Evolutionary conservation across 177 flowering plant genomes (phyloP), one percentile per base, ranked within the genome.

Genomic region (Telopea speciosissima): DNA sequence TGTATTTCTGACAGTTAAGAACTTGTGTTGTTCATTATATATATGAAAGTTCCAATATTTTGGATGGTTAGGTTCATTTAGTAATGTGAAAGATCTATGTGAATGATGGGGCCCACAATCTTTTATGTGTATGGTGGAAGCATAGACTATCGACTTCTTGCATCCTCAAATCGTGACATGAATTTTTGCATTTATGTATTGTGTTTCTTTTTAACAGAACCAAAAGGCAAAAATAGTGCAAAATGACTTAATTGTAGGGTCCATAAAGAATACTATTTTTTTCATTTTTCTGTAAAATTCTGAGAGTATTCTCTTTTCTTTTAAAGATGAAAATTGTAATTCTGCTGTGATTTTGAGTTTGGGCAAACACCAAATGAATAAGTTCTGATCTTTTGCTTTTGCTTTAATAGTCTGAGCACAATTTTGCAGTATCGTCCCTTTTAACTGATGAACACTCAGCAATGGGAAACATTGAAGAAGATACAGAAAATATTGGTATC

Each of bases 401-500:
- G 36, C 26, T 25, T 63, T 56, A 6, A 17, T 63, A 88, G 90
- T 82, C 74, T 68, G 65, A 74, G 74, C 74, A 62, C 58, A 44
- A 65, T 63, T 77, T 77, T 40, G 45, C 75, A 62, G 67, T 81
- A 64, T 75, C 84, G 26, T 82, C 87, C 65, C 71, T 83, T 72
- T 0, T 86, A 68, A 80, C 83, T 23, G 86, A 82, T 63, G 85
- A 84, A 60, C 71, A 26, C 33, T 73, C 86, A 45, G 59, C 88
- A 66, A 68, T 72, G 81, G 70, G 75, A 65, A 54, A 68, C 23
- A 58, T 58, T 66, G 89, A 81, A n/a, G 85, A 80, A 67, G 88
- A 81, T n/a, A 62, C 62, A 25, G 88, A 90, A 70, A 74, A 78
- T 66, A 66, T 91, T 66, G 88, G 84, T 63, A 76, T 92, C 67